A percentile compares a stretch with the other conserved stretches of the same genome.
Conservation (phyloP, 1,284 basidiomycete genomes). For the Acaromyces ingoldii region DNA sequence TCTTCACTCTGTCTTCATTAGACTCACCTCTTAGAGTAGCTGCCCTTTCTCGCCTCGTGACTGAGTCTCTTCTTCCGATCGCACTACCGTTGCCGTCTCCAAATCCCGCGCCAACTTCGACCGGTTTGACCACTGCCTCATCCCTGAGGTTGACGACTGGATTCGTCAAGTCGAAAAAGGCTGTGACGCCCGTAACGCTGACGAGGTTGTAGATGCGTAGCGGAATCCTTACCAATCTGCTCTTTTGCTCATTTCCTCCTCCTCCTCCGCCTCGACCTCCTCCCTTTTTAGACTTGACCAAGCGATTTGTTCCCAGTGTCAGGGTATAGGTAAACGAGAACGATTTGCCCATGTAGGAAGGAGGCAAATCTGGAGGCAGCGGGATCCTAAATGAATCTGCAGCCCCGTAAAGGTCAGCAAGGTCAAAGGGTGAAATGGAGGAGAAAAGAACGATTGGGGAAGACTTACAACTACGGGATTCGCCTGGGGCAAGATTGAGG, state of each 20-base stretch:
- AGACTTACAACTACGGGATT: conserved; percentile 71
- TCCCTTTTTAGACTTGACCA: conserved; percentile 11
- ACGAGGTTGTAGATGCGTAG: conserved; percentile 81
- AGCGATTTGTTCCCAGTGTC: conserved; percentile 73
- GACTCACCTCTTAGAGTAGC: too few species aligned
- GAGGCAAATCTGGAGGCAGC: conserved; percentile 68
- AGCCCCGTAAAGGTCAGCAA: neutral
- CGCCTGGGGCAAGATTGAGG: conserved; percentile 67
- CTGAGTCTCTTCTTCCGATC: too few species aligned
- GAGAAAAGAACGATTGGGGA: too few species aligned
- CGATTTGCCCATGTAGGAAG: conserved; percentile 77
- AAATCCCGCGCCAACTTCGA: neutral
- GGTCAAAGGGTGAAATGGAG: too few species aligned
- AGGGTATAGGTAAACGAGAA: conserved; percentile 84
- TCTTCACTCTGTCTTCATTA: too few species aligned
- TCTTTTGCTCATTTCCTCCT: conserved; percentile 54
- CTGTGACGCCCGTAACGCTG: conserved; percentile 46
- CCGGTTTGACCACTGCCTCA: conserved; percentile 32
- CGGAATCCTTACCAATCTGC: conserved; percentile 78
- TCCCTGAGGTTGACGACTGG: conserved; percentile 52
- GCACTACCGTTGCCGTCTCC: too few species aligned
- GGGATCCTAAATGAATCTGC: conserved; percentile 25
- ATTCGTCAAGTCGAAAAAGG: conserved; percentile 54
- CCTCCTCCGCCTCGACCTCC: neutral
- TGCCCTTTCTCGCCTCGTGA: too few species aligned